Base-by-base conservation (phyloP, 2,329 filamentous ascomycete species). In the Huntiella savannae region DNA sequence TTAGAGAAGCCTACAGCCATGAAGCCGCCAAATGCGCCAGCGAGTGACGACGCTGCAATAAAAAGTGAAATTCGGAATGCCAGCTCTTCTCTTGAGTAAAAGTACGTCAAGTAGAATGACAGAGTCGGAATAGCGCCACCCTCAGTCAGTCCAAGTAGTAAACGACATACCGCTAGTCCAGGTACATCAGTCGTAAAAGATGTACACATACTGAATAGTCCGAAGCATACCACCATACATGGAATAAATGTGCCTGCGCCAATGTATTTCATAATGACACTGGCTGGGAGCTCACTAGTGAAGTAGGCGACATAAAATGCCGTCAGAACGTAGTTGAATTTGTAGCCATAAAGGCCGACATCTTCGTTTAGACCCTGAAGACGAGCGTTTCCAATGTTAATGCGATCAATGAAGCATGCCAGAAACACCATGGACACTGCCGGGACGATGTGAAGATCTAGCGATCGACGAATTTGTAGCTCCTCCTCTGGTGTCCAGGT, bases 321-420 rank as follows among this genome's bases (percentile, higher is more conserved):
- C 44, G 70, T 72, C 1, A 72, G 66, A 0, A 69, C 67, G 62
- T 69, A 71, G 55, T 75, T 75, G 62, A 73, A 74, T 10, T 64
- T 64, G 43, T 64, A 59, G n/a, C 66, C 50, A 5, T 11, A 64
- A 8, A 75, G 62, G 4, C 66, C 51, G 2, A 75, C 58, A 28
- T 74, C 70, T 10, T 57, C 54, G 1, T 52, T 57, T 61, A 75
- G 62, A 13, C 71, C 71, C 49, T 71, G 66, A 45, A 75, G 73
- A 38, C 68, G 63, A 2, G 70, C 71, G 56, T 74, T 74, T 49
- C 71, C 79, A 34, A 82, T 75, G 55, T 82, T 83, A n/a, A 77
- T 80, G 37, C 79, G 69, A 58, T 82, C 79, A 43, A 71, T 63
- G 50, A 70, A 70, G 1, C 68, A 71, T 11, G 73, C 57, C 51